Evolutionary conservation across 2,329 filamentous ascomycete genomes (phyloP), one percentile per base, ranked within the genome.

Genomic region (Emmonsiellopsis sp.): DNA sequence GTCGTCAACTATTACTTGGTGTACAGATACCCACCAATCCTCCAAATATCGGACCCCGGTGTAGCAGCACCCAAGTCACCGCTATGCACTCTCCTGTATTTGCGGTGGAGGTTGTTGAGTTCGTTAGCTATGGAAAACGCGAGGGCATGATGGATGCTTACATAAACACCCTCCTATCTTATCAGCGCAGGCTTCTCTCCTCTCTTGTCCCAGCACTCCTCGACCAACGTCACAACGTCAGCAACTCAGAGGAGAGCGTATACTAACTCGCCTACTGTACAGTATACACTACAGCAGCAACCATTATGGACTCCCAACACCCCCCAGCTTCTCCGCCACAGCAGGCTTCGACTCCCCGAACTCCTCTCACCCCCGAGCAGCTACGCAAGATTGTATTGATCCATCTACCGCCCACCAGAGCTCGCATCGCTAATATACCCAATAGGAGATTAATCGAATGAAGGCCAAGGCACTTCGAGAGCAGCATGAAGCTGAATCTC

Each of bases 391-490:
- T 82, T 67, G 77, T 78, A 70, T 48, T 65, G 31, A 14, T 14
- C 17, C 37, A 31, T 32, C 7, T 34, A 33, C 31, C 33, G 32
- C 37, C 32, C 34, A 27, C 17, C 45, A 36, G 39, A 8, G 21
- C 42, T 48, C 40, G 42, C 9, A 45, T 36, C 32, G 34, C 32
- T 37, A 9, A 21, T n/a, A 11, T 8, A n/a, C 1, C 14, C 31
- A 45, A 17, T 47, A 93, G 87, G 92, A 96, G 81, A 84, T 92
- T 68, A 91, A 85, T 62, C 83, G 92, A 17, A 80, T 96, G 33
- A 87, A 84, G 71, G 88, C 93, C 53, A 97, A 96, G 77, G 91
- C 90, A 2, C 76, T 91, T 14, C 86, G 87, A 54, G 82, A 88
- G 60, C 84, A 86, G 63, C 80, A 80, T 55, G 83, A 90, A 63